Evolutionary conservation across 345 rosid species (phyloP), one percentile per base, ranked within the genome.

Genomic region (Bruguiera parviflora): DNA sequence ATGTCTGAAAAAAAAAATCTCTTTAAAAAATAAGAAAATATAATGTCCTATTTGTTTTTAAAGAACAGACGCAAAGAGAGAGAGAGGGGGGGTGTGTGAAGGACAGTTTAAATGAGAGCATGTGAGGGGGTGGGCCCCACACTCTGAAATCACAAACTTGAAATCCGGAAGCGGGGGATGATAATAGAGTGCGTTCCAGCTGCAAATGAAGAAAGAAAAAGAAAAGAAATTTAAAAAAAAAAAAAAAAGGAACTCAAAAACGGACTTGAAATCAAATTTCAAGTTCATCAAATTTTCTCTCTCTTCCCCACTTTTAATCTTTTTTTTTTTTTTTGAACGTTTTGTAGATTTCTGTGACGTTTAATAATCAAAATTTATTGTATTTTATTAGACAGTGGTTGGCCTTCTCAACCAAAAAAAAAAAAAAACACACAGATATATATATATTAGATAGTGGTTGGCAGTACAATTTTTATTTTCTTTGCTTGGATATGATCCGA

Each of bases 401-500:
- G 2, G 37, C 9, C 37, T 33, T 8, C 37, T 33, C 37, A 7
- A 8, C 27, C 27, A 7, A 33, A 33, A 33, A 33, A 6, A 0
- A 33, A 33, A 7, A 33, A 7, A 33, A 7, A 33, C 7, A 27
- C 2, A 27, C 2, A 27, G 1, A 27, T 27, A 27, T 27, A 27
- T 27, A 27, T 27, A 27, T 33, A 33, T 8, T 7, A 33, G 28
- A 8, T 15, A 25, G 11, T 21, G 24, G 57, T 24, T 22, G 59
- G 16, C 9, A n/a, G 16, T 56, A 22, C 32, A 39, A 15, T 13
- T 62, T 6, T 22, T 22, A 33, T 31, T 64, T 56, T 2, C 13
- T 43, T 72, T 73, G 82, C 71, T 64, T 10, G 81, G 80, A 71
- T 82, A 82, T 76, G 75, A 80, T 75, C 84, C 82, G 79, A 83